These are phyloP conservation scores for Candida anutae DNA, from an alignment of 1,139 yeast genomes.

Conservation along the genomic window DNA sequence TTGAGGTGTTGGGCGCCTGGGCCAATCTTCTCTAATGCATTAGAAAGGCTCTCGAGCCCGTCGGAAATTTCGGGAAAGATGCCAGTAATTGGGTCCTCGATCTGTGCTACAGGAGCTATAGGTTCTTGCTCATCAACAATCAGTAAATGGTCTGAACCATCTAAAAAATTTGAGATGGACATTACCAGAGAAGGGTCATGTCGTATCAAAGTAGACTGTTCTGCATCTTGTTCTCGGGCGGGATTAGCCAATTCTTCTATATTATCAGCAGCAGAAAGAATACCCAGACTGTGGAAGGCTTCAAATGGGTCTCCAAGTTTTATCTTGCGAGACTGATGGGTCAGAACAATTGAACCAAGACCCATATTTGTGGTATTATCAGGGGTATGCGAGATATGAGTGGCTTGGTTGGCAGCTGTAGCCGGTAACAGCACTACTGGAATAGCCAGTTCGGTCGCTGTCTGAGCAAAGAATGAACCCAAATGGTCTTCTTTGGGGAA, in stretches of 20 bases:
- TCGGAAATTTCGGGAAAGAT: slow-evolving; percentile 14
- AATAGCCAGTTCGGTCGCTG: too few relatives aligned
- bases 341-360: background rate
- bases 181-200: too few relatives aligned
- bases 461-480: too few relatives aligned
- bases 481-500: too few relatives aligned
- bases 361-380: background rate
- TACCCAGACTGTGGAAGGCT: background rate
- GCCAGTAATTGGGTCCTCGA: slow-evolving; percentile 5
- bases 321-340: background rate
- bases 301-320: background rate
- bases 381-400: background rate
- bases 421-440: too few relatives aligned
- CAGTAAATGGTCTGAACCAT: too few relatives aligned
- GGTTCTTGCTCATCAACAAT: too few relatives aligned
- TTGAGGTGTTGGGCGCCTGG: slow-evolving; percentile 21
- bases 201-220: background rate
- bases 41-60: slow-evolving; percentile 22
- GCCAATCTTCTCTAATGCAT: slow-evolving; percentile 21
- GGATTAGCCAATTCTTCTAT: background rate
- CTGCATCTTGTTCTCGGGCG: background rate
- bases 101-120: slow-evolving; percentile 1
- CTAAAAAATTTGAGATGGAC: too few relatives aligned
- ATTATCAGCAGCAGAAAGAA: background rate
- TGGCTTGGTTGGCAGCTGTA: too few relatives aligned